Base-by-base conservation (phyloP, 2,329 filamentous ascomycete genomes). In the Parasarocladium wereldwijsianum region DNA sequence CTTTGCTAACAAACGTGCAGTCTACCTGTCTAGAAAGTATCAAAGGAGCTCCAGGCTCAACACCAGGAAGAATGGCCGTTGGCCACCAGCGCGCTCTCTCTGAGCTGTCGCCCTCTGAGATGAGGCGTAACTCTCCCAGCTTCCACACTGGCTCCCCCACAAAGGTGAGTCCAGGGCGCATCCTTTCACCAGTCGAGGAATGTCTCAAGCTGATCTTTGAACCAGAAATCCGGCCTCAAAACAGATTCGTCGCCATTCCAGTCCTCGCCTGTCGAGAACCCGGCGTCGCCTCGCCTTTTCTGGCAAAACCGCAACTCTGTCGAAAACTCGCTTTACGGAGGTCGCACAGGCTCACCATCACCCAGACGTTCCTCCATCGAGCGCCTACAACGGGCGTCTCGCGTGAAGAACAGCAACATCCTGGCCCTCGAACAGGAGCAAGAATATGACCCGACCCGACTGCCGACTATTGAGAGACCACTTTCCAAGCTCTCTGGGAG, bases 401-500 rank as follows among this genome's bases (percentile, higher is more conserved):
- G 90, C 36, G 90, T 98, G 45, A 93, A 87, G 66, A 96, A 93
- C 61, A 94, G 87, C 67, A 93, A 78, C 58, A 94, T 96, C 66
- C 83, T 93, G 50, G 85, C 84, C 24, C 78, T 86, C 32, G 86
- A 94, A 57, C 79, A 85, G 49, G 86, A 86, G 57, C 74, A 85
- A 51, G 81, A 92, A 60, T 94, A 94, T 62, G 84, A 94, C 52
- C 84, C 86, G 17, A 69, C 77, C 33, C 71, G 73, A 40, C 57
- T 85, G 32, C 78, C 80, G 26, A 65, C 81, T 35, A 69, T 93
- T 36, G 83, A 96, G 57, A 73, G 85, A 38, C 84, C 86, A 21
- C 64, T 92, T 40, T 73, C 81, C 47, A 77, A 76, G 50, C 62
- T 83, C 44, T 79, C 83, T 55, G 73, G 70, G 51, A 84, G 78